Base-by-base conservation (phyloP, 2,329 filamentous ascomycete genomes). In the Trichoderma oligosporum region DNA sequence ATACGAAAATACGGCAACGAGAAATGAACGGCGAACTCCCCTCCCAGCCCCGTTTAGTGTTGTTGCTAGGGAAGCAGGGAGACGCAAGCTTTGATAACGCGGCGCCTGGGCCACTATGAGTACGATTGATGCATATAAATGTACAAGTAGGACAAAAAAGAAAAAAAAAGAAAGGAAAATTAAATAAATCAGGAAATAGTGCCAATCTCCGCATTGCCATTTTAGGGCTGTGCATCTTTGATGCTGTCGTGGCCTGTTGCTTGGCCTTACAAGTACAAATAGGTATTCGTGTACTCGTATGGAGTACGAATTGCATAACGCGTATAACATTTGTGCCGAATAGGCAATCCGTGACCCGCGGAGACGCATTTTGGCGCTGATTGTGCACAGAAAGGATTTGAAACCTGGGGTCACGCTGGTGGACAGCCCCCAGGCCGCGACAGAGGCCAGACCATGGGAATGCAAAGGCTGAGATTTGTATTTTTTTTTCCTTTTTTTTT, bases 51-150 rank as follows among this genome's bases (percentile, higher is more conserved):
- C n/a, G n/a, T n/a, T n/a, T 18, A 20, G 11, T 4, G n/a, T 7
- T n/a, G 20, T 44, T 44, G 46, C 33, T 16, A 35, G 27, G 22
- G 29, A 53, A 44, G 49, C 49, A 53, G 49, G 49, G 49, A 53
- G 49, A 53, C 49, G 49, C 49, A 53, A 53, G 49, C 49, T n/a
- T n/a, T n/a, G n/a, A 39, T 39, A 53, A 53, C 49, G 39, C 49
- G 49, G 39, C 49, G 49, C 39, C 49, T 53, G 38, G 24, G 4
- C 44, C 33, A 29, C 22, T 14, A 49, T n/a, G n/a, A 49, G 16
- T 20, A 24, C 46, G 44, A 14, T 47, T 27, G 29, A 33, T 29
- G 46, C 22, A 22, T 27, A 22, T n/a, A 7, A 27, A 22, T 18
- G 33, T 27, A 22, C 22, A 7, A 27, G 29, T 18, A 36, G n/a